phyloP scores from a whole-genome alignment of 2,329 filamentous ascomycete genomes.

The Pyrenophora tritici-repentis region DNA sequence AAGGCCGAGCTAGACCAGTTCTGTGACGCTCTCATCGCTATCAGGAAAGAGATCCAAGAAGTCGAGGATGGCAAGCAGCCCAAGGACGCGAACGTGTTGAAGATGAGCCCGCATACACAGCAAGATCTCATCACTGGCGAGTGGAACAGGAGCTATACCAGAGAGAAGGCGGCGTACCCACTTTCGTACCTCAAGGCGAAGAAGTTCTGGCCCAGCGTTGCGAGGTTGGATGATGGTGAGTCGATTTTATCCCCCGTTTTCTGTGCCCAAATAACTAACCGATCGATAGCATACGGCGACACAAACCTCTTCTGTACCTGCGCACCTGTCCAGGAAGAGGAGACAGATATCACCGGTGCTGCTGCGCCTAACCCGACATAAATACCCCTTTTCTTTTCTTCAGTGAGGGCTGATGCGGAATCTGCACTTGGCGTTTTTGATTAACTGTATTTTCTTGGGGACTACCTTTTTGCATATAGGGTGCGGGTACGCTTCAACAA shows the following conservation, averaged over 20 bases:
- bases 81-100: conserved; percentile 79
- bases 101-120: conserved; percentile 86
- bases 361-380: conserved; percentile 43
- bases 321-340: conserved; percentile 70
- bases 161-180: conserved; percentile 87
- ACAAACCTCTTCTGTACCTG: conserved; percentile 95
- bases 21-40: conserved; percentile 85
- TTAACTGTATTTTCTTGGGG: too few relatives aligned
- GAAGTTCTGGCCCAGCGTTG: conserved; percentile 96
- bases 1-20: conserved; percentile 93
- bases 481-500: neutral
- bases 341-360: conserved; percentile 38
- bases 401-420: too few relatives aligned
- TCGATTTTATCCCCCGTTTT: neutral
- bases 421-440: too few relatives aligned
- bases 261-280: conserved; percentile 26
- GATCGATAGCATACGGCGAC: conserved; percentile 75
- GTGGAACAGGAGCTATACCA: conserved; percentile 82
- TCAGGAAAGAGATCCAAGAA: conserved; percentile 81
- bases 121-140: conserved; percentile 75
- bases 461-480: neutral
- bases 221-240: conserved; percentile 85
- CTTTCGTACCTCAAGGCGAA: conserved; percentile 82
- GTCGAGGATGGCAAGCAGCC: conserved; percentile 80
- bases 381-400: too few relatives aligned